Percentiles rank a stretch among this genome's conserved stretches.
Conservation (phyloP, 129 eudicot species). For the Kitagawia praeruptora region DNA sequence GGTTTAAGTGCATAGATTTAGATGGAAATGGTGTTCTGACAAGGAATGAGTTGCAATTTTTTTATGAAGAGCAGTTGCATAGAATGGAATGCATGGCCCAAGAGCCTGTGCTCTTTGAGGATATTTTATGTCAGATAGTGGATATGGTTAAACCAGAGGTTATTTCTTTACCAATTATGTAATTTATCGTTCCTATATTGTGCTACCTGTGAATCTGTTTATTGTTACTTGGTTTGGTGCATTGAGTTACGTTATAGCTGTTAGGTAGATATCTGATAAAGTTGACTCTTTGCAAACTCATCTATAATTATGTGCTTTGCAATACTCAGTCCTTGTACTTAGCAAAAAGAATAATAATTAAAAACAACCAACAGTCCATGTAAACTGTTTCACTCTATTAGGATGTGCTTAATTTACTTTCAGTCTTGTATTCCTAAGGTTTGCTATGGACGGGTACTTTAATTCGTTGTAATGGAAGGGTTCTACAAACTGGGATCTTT, state of each 20-base stretch:
- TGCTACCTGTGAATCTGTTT: background rate
- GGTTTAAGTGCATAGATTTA: constrained; percentile 98
- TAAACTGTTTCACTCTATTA: background rate
- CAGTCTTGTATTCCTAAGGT: background rate
- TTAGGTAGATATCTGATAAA: background rate
- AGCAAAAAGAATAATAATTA: background rate
- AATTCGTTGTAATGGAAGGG: background rate
- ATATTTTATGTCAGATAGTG: constrained; percentile 91
- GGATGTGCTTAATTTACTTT: background rate
- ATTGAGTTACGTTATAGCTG: background rate
- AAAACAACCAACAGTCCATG: background rate
- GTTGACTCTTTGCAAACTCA: background rate
- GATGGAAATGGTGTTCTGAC: constrained; percentile 91
- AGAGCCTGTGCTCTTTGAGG: constrained; percentile 96
- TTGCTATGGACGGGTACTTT: background rate
- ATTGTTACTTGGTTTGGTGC: constrained; percentile 1
- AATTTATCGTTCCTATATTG: background rate
- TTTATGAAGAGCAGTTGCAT: constrained; percentile 97
- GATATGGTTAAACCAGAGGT: constrained; percentile 98
- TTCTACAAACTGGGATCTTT: background rate
- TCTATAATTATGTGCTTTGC: background rate
- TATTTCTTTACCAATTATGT: background rate
- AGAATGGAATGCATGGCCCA: constrained; percentile 99
- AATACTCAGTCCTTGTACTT: background rate
- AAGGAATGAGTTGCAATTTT: constrained; percentile 90